These are phyloP conservation scores for Tuber melanosporum DNA, from an alignment of 495 filamentous ascomycete genomes.

Conservation along the genomic window DNA sequence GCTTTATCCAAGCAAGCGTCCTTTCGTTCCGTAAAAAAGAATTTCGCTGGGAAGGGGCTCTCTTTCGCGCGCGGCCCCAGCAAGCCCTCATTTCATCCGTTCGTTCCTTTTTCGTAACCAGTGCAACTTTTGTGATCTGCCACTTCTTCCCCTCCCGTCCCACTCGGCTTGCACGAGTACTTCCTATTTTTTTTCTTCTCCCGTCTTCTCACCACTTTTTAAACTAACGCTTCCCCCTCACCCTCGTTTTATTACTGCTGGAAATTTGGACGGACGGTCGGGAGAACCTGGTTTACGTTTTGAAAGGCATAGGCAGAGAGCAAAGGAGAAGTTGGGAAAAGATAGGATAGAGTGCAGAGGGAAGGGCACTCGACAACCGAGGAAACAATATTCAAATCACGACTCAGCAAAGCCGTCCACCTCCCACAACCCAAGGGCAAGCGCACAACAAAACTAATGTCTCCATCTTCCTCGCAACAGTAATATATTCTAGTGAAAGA, in stretches of 20 bases:
- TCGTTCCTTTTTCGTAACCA: background rate
- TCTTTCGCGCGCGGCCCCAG: background rate
- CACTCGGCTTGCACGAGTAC: background rate
- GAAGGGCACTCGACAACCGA: background rate
- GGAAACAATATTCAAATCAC: background rate
- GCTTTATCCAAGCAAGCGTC: background rate
- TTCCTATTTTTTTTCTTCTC: background rate
- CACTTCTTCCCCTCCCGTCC: slow-evolving; percentile 1
- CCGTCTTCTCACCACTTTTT: background rate
- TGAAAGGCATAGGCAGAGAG: background rate
- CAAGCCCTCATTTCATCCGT: slow-evolving; percentile 1
- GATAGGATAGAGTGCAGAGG: background rate
- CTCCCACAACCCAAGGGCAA: background rate
- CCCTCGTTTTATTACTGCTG: background rate
- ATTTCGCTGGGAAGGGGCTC: background rate
- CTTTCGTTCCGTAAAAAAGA: background rate
- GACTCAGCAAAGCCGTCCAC: background rate
- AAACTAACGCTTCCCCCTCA: background rate
- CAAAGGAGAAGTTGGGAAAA: background rate
- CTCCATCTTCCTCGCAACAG: background rate
- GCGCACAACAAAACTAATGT: background rate
- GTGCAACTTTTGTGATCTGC: background rate
- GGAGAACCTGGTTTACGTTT: background rate
- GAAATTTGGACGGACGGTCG: background rate
- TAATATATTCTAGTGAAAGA: background rate